Evolutionary conservation across 2,329 filamentous ascomycete genomes (phyloP).

Genomic region (Colletotrichum tamarilloi): DNA sequence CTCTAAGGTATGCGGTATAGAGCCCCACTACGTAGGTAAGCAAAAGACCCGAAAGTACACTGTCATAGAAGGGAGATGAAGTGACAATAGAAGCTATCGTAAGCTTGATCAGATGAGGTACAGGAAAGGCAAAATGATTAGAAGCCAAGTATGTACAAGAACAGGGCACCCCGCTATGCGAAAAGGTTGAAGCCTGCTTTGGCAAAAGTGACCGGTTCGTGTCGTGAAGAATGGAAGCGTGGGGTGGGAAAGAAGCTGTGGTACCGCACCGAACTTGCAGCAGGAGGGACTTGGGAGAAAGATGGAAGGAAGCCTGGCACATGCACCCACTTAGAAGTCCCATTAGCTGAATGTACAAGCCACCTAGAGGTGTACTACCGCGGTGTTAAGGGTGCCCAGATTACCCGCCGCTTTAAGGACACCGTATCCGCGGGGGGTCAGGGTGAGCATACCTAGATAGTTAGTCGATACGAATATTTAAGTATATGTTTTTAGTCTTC

Average conservation of each 20-base stretch:
- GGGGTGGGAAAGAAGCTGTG: background rate
- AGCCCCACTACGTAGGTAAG: background rate
- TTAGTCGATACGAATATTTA: too few relatives aligned
- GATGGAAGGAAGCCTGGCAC: constrained; percentile 7
- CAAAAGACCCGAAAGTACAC: background rate
- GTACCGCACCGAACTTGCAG: constrained; percentile 8
- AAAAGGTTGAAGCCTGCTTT: constrained; percentile 5
- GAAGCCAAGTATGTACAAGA: background rate
- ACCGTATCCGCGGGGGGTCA: too few relatives aligned
- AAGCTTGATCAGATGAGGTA: constrained; percentile 13
- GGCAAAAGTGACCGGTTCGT: background rate
- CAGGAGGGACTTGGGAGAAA: background rate
- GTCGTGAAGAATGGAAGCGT: background rate
- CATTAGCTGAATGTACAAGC: background rate
- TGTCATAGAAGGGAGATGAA: background rate
- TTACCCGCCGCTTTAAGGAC: too few relatives aligned
- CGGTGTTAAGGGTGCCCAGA: too few relatives aligned
- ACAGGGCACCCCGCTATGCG: constrained; percentile 2
- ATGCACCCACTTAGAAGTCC: background rate
- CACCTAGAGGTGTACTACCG: too few relatives aligned
- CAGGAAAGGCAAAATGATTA: background rate
- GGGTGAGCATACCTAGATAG: too few relatives aligned
- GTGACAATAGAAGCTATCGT: background rate
- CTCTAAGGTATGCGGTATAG: background rate
- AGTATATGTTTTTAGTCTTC: too few relatives aligned